These are phyloP conservation scores for Ambispora gerdemannii DNA, from an alignment of 192 early-diverging fungal species.

Conservation along the genomic window DNA sequence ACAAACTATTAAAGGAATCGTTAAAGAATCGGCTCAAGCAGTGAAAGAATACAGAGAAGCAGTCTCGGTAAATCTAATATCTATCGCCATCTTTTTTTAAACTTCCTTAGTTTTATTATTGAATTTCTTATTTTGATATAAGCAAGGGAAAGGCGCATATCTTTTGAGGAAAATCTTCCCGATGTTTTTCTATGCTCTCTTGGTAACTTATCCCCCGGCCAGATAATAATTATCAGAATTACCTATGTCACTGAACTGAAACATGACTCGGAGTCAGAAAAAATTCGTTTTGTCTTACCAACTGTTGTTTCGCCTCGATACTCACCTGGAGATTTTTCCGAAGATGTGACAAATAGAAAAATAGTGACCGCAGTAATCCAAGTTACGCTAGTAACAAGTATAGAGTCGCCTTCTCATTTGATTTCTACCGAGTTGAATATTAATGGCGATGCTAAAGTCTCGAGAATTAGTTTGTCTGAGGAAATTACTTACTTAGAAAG, in stretches of 20 bases:
- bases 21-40: conserved; percentile 22
- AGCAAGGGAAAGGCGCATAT: conserved; percentile 21
- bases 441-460: neutral
- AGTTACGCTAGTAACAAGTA: no score
- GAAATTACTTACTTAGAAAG: conserved; percentile 17
- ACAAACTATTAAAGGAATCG: conserved; percentile 21
- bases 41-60: conserved; percentile 8
- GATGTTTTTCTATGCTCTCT: conserved; percentile 49
- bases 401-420: conserved; percentile 20
- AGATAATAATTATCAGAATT: conserved; percentile 39
- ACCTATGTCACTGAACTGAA: conserved; percentile 49
- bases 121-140: neutral
- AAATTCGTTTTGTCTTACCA: conserved; percentile 47
- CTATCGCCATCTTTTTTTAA: no score
- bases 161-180: conserved; percentile 16
- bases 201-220: conserved; percentile 46
- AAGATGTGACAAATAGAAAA: no score
- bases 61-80: neutral
- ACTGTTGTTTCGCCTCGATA: conserved; percentile 43
- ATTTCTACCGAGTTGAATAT: conserved; percentile 2
- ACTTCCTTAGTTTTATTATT: neutral
- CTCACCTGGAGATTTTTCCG: no score
- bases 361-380: no score
- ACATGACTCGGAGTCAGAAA: conserved; percentile 45
- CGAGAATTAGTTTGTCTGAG: neutral